Percentiles rank a stretch among this genome's conserved stretches.
These are phyloP conservation scores for Mortierella hygrophila DNA, from an alignment of 192 early-diverging fungal species.

Conservation along the genomic window DNA sequence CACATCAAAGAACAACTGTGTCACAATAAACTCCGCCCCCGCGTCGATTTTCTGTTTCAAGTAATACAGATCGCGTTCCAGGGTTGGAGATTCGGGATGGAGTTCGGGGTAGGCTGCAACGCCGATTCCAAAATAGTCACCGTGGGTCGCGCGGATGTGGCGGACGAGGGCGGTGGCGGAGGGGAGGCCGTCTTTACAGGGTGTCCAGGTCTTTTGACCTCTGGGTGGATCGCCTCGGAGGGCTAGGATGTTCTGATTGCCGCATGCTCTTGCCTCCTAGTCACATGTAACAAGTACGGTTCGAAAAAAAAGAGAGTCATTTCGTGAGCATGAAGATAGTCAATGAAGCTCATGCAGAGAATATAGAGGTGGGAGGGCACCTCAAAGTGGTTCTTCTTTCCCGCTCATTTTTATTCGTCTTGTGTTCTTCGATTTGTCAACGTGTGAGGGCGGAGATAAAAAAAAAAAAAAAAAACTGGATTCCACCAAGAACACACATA, in stretches of 20 bases:
- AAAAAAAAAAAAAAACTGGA: no score
- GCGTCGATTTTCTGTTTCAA: conserved; percentile 89
- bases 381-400: no score
- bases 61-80: conserved; percentile 76
- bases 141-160: conserved; percentile 86
- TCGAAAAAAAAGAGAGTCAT: background rate
- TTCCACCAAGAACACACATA: no score
- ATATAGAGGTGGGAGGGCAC: no score
- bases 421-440: no score
- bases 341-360: no score
- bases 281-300: background rate
- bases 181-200: conserved; percentile 78
- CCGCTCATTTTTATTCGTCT: no score
- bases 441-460: no score
- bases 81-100: conserved; percentile 81
- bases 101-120: conserved; percentile 97
- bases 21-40: conserved; percentile 93
- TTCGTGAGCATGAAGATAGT: background rate
- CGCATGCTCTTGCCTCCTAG: conserved; percentile 82
- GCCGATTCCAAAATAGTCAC: conserved; percentile 93
- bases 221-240: conserved; percentile 92
- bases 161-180: conserved; percentile 87
- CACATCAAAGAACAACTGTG: conserved; percentile 95
- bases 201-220: conserved; percentile 81
- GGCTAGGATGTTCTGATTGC: conserved; percentile 93